Evolutionary conservation across 345 rosid genomes (phyloP).

Genomic region (Mangifera indica): DNA sequence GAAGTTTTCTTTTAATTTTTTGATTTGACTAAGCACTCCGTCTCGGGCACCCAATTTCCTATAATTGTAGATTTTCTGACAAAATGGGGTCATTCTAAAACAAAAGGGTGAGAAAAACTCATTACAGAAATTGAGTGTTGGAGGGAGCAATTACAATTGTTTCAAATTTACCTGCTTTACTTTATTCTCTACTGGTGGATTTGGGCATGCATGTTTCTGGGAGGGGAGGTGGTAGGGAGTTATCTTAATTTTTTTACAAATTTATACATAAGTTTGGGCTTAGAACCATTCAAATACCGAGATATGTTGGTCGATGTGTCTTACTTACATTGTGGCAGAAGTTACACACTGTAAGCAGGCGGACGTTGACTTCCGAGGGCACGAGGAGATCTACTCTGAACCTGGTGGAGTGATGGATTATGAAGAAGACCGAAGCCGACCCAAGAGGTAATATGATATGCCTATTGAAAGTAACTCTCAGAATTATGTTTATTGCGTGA

Average conservation of each 20-base stretch:
- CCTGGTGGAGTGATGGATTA: slow-evolving; percentile 98
- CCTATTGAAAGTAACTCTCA: not conserved
- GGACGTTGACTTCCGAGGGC: slow-evolving; percentile 75
- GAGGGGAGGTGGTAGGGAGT: not conserved
- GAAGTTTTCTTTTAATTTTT: not conserved
- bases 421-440: slow-evolving; percentile 89
- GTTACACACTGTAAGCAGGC: slow-evolving; percentile 98
- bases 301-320: slow-evolving; percentile 79
- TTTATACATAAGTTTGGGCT: not conserved
- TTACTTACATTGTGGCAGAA: slow-evolving; percentile 99
- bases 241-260: not conserved
- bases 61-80: not conserved
- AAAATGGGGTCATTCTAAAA: not conserved
- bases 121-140: too few species aligned
- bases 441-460: slow-evolving; percentile 65
- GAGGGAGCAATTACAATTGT: too few species aligned
- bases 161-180: too few species aligned
- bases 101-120: too few species aligned
- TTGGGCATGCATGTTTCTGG: not conserved
- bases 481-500: not conserved
- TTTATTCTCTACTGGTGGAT: not conserved
- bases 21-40: not conserved
- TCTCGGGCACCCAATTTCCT: not conserved
- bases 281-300: slow-evolving; percentile 34
- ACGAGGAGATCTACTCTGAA: slow-evolving; percentile 91